Evolutionary conservation across 208 protist genomes (phyloP).

Genomic region (Trichomonas vaginalis): DNA sequence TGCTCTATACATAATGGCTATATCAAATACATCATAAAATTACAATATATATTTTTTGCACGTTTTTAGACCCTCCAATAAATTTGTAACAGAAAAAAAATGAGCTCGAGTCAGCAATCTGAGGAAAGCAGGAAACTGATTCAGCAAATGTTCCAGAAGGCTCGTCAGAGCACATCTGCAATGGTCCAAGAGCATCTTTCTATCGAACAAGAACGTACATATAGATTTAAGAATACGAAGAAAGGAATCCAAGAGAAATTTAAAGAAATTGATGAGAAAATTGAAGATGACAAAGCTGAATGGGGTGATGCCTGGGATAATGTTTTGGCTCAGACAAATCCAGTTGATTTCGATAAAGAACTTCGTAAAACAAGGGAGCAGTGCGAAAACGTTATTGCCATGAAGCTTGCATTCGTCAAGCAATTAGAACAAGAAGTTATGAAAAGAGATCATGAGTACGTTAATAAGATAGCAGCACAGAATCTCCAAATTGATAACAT

Average conservation of each 20-base stretch:
- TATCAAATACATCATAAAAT: too few relatives aligned
- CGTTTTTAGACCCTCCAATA: too few relatives aligned
- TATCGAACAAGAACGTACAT: neutral
- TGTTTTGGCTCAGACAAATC: neutral
- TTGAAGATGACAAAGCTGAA: neutral
- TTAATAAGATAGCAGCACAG: slow-evolving; percentile 6
- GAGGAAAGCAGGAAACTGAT: neutral
- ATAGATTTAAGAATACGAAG: neutral
- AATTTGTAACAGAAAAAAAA: too few relatives aligned
- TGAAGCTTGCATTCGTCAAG: neutral
- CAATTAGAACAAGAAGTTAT: neutral
- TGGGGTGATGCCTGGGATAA: neutral
- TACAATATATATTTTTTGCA: too few relatives aligned
- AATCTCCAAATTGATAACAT: neutral
- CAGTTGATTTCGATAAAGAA: neutral
- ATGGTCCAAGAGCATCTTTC: slow-evolving; percentile 1
- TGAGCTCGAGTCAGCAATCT: neutral
- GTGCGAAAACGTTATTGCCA: neutral
- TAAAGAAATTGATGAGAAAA: neutral
- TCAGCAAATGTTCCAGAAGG: neutral
- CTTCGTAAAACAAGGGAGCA: neutral
- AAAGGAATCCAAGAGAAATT: neutral
- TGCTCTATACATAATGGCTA: too few relatives aligned
- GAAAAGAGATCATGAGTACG: slow-evolving; percentile 8
- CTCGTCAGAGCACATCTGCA: neutral